phyloP scores from a whole-genome alignment of 257 asterid genomes.

The Nicotiana tomentosiformis region DNA sequence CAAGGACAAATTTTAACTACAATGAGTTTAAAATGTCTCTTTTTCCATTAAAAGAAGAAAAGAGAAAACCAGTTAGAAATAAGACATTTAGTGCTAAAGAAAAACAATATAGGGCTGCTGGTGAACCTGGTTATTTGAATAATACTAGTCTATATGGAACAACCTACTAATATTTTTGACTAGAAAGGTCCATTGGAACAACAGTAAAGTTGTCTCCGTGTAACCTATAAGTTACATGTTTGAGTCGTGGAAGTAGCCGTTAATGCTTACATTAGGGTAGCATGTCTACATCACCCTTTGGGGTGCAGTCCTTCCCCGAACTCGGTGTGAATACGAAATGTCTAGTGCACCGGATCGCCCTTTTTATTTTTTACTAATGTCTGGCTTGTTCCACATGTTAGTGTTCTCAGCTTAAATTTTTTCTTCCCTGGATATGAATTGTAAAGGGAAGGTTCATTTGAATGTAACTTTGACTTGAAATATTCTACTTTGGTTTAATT shows the following conservation, averaged over 20 bases:
- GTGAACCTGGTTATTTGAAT: not conserved
- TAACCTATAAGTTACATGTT: too few species aligned
- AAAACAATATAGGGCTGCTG: not conserved
- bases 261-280: too few species aligned
- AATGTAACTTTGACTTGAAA: not conserved
- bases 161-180: not conserved
- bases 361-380: not conserved
- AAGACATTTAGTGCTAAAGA: too few species aligned
- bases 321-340: too few species aligned
- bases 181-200: too few species aligned
- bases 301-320: rapidly evolving
- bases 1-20: too few species aligned
- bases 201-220: too few species aligned
- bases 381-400: not conserved
- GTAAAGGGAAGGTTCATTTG: not conserved
- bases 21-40: too few species aligned
- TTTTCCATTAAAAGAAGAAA: too few species aligned
- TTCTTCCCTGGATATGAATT: not conserved
- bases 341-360: too few species aligned
- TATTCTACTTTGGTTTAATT: not conserved
- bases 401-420: not conserved
- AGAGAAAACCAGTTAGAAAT: too few species aligned
- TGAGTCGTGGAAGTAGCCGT: rapidly evolving
- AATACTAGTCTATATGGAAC: not conserved
- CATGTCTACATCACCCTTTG: too few species aligned